These are phyloP conservation scores for Sporothrix luriei DNA, from an alignment of 2,329 filamentous ascomycete species.

Conservation along the genomic window DNA sequence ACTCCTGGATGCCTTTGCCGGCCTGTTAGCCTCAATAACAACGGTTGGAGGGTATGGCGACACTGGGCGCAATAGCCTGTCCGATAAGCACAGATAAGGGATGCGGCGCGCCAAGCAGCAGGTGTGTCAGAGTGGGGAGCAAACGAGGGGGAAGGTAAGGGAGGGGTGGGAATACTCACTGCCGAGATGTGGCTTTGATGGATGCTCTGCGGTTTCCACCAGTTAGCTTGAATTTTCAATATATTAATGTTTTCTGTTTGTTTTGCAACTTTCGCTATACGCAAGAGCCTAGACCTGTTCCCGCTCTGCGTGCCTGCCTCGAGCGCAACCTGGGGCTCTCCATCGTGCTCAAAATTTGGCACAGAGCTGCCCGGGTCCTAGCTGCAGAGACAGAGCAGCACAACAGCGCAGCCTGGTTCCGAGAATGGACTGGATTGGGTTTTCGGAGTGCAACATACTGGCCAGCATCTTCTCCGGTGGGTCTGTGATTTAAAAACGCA, in stretches of 20 bases:
- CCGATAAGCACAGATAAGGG: constrained; percentile 26
- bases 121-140: background rate
- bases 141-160: background rate
- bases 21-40: constrained; percentile 38
- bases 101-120: constrained; percentile 6
- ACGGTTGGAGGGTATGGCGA: constrained; percentile 16
- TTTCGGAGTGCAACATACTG: constrained; percentile 53
- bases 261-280: constrained; percentile 6
- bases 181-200: constrained; percentile 67
- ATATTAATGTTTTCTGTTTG: background rate
- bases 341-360: background rate
- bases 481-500: constrained; percentile 48
- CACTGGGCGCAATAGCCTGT: background rate
- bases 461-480: constrained; percentile 68
- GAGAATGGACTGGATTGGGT: constrained; percentile 8
- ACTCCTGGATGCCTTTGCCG: constrained; percentile 62
- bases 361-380: background rate
- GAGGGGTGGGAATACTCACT: constrained; percentile 51
- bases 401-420: constrained; percentile 13
- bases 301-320: constrained; percentile 4
- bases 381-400: constrained; percentile 12
- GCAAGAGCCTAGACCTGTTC: background rate
- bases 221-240: constrained; percentile 41
- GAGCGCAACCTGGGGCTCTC: background rate
- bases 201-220: constrained; percentile 58